A percentile compares a stretch with the other conserved stretches of the same genome.
Conservation (phyloP, 1,139 yeast species). For the Suhomyces atakaporum region DNA sequence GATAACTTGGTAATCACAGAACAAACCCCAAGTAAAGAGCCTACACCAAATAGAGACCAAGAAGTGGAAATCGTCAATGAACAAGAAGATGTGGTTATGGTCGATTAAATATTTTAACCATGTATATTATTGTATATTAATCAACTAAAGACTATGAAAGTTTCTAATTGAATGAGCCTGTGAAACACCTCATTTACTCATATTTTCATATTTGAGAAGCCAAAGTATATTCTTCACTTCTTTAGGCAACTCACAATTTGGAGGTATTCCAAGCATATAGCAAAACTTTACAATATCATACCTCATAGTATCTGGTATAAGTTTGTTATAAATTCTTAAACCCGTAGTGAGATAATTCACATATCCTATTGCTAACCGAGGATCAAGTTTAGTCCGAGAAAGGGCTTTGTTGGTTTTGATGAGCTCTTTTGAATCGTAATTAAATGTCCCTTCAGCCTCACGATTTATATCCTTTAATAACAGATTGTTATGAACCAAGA, state of each 20-base stretch:
- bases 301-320: conserved; percentile 32
- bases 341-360: conserved; percentile 33
- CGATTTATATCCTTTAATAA: conserved; percentile 14
- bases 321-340: conserved; percentile 25
- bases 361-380: conserved; percentile 19
- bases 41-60: conserved; percentile 1
- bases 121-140: conserved; percentile 10
- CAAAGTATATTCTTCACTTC: conserved; percentile 36
- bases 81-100: conserved; percentile 21
- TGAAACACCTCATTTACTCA: conserved; percentile 1
- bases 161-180: too few relatives aligned
- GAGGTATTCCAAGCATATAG: conserved; percentile 27
- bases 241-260: conserved; percentile 21
- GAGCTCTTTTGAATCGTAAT: conserved; percentile 1
- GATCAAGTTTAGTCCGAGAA: conserved; percentile 13
- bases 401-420: conserved; percentile 5
- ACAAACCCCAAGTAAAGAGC: conserved; percentile 11
- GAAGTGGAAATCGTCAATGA: conserved; percentile 20
- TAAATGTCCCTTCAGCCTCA: neutral
- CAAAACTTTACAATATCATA: conserved; percentile 33
- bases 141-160: too few relatives aligned
- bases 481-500: conserved; percentile 21
- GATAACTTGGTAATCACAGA: conserved; percentile 34
- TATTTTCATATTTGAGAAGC: conserved; percentile 24
- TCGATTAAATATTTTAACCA: conserved; percentile 15